Base-by-base conservation (phyloP, 2,329 filamentous ascomycete genomes). In the Apiospora pterosperma region DNA sequence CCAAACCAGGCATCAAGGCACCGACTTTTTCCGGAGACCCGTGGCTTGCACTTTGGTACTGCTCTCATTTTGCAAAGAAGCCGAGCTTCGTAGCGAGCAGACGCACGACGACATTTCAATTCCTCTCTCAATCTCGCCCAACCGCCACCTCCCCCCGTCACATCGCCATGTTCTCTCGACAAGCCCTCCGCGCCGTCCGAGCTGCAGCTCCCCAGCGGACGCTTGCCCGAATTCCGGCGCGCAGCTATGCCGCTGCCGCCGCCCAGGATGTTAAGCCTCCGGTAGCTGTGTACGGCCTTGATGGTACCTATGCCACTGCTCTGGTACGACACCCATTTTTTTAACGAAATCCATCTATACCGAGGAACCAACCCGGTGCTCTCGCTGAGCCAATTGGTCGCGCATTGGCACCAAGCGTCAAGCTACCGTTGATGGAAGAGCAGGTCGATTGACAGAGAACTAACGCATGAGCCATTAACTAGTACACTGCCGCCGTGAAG, bases 401-500 rank as follows among this genome's bases (percentile, higher is more conserved):
- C 39, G 16, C 16, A 34, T 41, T 41, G 60, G 38, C 60, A 34
- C 21, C 58, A 23, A 19, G 23, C 36, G n/a, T 38, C 36, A 19
- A 25, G 58, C 34, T 38, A 19, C 39, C 19, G 25, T 42, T 34
- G 60, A 41, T 39, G 28, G 23, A n/a, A 16, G 11, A 62, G 44
- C 31, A 62, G 55, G 63, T 61, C 21, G 41, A 59, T 41, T 55
- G 41, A 41, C 36, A 12, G 39, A 63, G 62, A 62, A 60, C 64
- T 76, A 71, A 76, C 67, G 64, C 69, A 71, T 79, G 77, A 77
- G 76, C 74, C 69, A 78, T 81, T 81, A 62, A 62, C 28, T 75
- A 99, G 96, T 99, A 97, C 89, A 98, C 94, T 70, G 96, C 96
- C 69, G 93, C 95, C 74, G 89, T 90, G 78, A 99, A 98, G 88